Evolutionary conservation across 2,329 filamentous ascomycete genomes (phyloP).

Genomic region (Fusarium cyanostomum): DNA sequence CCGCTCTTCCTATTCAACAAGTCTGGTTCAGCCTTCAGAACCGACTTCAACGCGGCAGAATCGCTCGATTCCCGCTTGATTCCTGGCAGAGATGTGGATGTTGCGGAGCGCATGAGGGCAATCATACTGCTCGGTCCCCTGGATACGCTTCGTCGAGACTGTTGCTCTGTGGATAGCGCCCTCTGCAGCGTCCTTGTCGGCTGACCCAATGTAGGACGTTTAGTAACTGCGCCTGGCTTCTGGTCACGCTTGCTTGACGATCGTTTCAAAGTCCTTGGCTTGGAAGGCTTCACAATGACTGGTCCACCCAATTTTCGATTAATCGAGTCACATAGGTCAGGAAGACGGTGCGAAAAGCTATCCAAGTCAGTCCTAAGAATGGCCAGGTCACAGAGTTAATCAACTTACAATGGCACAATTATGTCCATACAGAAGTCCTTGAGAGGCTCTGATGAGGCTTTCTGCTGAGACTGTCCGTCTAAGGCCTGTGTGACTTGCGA

Average conservation of each 20-base stretch:
- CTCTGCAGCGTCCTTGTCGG: constrained; percentile 66
- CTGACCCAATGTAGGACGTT: constrained; percentile 55
- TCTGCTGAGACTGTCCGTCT: constrained; percentile 52
- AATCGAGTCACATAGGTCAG: constrained; percentile 73
- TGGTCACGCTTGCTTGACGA: constrained; percentile 55
- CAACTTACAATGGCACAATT: constrained; percentile 77
- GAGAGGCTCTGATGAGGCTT: constrained; percentile 67
- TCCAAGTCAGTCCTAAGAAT: constrained; percentile 46
- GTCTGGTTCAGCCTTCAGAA: constrained; percentile 54
- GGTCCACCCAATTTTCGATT: constrained; percentile 82
- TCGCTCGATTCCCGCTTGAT: constrained; percentile 78
- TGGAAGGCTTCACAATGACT: constrained; percentile 64
- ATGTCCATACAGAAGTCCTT: constrained; percentile 83
- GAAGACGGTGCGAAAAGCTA: constrained; percentile 79
- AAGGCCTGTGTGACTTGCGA: constrained; percentile 52
- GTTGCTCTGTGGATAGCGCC: constrained; percentile 68
- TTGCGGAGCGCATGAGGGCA: constrained; percentile 74
- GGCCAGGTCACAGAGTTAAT: background rate
- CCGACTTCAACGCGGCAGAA: constrained; percentile 59
- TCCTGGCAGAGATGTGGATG: constrained; percentile 66
- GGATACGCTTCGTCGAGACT: constrained; percentile 62
- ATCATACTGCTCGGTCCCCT: constrained; percentile 67
- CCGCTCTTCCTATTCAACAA: constrained; percentile 53
- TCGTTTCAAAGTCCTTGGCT: constrained; percentile 59
- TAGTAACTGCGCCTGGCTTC: constrained; percentile 63